Base-by-base conservation (phyloP, 495 filamentous ascomycete genomes). In the Penicillium subrubescens region DNA sequence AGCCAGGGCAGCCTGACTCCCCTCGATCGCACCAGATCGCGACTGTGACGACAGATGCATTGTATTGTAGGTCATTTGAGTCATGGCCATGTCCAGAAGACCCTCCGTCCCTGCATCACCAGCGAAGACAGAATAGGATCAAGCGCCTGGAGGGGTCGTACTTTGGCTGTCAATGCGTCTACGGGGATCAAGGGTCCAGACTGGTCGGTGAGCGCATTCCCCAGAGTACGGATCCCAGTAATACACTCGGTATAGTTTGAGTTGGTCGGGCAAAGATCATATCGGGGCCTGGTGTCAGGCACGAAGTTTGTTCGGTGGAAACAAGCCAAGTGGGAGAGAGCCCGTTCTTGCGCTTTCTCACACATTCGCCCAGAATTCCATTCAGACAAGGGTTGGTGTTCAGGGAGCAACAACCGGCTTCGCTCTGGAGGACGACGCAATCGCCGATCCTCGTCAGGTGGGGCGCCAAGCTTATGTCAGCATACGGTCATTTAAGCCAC, bases 361-460 rank as follows among this genome's bases (percentile, higher is more conserved):
- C 46, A 62, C 37, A 50, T 19, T 29, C 39, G 29, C n/a, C 15
- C 59, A 52, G 33, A n/a, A 43, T 41, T 61, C 25, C 33, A 34
- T 35, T 10, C 31, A 33, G 50, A 56, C 54, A 59, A 39, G 37
- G 43, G 48, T 23, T 48, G 41, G 61, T 58, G 51, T 5, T 25
- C 41, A 60, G 68, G 65, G 67, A 67, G 52, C 37, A 61, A 56
- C n/a, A 68, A 11, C 65, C 70, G 65, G 61, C 14, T 33, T 61
- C 59, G 51, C 59, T 67, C 34, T 29, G 52, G 64, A 66, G 62
- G 51, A 53, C 51, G 8, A 66, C 50, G 34, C 50, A 53, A 21
- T 41, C 57, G 68, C 59, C 59, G 68, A 73, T 71, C 71, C 11
- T 62, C 60, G 8, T 6, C 25, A n/a, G 21, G 10, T 33, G 71